Evolutionary conservation across 768 basidiomycete species (phyloP).

Genomic region (Serendipita sp.): DNA sequence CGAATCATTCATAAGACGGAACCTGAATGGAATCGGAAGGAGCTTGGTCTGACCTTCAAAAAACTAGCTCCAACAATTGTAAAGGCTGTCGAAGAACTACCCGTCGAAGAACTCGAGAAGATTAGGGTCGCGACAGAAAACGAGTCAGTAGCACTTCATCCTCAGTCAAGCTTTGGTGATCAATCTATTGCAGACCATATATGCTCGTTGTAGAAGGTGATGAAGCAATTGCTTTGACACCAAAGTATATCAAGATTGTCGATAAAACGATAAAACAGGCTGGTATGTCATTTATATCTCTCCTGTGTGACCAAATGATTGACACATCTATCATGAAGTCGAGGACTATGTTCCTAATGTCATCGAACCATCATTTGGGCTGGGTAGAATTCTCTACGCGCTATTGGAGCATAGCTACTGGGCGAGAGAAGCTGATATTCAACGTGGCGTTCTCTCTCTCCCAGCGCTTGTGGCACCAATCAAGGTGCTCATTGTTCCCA

Average conservation of each 20-base stretch:
- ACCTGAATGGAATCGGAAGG: slow-evolving; percentile 73
- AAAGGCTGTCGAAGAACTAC: slow-evolving; percentile 46
- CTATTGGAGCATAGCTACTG: slow-evolving; percentile 94
- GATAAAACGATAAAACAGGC: slow-evolving; percentile 77
- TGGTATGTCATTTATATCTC: slow-evolving; percentile 23
- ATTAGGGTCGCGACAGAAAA: slow-evolving; percentile 56
- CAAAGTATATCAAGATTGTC: slow-evolving; percentile 61
- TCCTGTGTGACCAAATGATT: slow-evolving; percentile 6
- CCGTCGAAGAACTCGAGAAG: slow-evolving; percentile 44
- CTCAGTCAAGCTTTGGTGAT: not conserved
- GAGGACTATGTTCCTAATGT: slow-evolving; percentile 96
- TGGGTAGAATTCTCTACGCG: slow-evolving; percentile 88
- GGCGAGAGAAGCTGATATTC: slow-evolving; percentile 81
- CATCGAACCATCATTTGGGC: slow-evolving; percentile 95
- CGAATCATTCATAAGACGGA: slow-evolving; percentile 66
- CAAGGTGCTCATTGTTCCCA: slow-evolving; percentile 89
- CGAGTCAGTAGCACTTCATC: slow-evolving; percentile 35
- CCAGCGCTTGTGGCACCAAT: slow-evolving; percentile 85
- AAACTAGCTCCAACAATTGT: slow-evolving; percentile 56
- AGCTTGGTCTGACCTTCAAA: slow-evolving; percentile 76
- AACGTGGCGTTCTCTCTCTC: slow-evolving; percentile 80
- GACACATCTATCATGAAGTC: slow-evolving; percentile 29
- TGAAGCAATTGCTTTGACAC: slow-evolving; percentile 50
- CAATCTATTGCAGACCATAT: not conserved
- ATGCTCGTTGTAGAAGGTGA: slow-evolving; percentile 43